phyloP scores from a whole-genome alignment of 2,329 filamentous ascomycete species.

The Fusarium poae region DNA sequence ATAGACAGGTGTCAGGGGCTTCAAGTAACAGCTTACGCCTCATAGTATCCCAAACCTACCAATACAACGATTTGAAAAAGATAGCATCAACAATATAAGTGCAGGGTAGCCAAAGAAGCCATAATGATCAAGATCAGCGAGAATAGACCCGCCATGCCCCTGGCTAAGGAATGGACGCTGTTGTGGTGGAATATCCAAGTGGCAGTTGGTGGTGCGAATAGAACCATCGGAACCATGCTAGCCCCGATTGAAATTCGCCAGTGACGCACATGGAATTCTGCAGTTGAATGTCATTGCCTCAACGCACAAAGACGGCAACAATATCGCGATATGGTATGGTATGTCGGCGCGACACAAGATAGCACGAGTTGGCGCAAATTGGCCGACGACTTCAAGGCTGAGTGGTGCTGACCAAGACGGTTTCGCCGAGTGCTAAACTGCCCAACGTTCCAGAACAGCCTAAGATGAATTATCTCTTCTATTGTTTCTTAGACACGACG shows the following conservation, averaged over 20 bases:
- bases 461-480: conserved; percentile 20
- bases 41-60: not conserved
- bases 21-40: not conserved
- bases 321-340: conserved; percentile 29
- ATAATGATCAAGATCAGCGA: conserved; percentile 21
- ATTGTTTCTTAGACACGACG: conserved; percentile 18
- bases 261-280: conserved; percentile 33
- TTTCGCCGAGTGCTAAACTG: conserved; percentile 31
- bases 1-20: not conserved
- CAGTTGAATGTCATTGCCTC: conserved; percentile 22
- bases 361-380: conserved; percentile 24
- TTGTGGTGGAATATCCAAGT: conserved; percentile 19
- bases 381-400: conserved; percentile 31
- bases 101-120: conserved; percentile 30
- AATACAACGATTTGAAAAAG: conserved; percentile 11
- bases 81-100: not conserved
- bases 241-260: conserved; percentile 40
- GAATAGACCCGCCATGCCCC: conserved; percentile 31
- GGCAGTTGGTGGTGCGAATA: conserved; percentile 13
- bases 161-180: conserved; percentile 28
- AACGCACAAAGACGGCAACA: conserved; percentile 19
- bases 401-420: conserved; percentile 34
- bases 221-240: conserved; percentile 11
- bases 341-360: conserved; percentile 24
- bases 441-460: conserved; percentile 42